Percentiles rank a stretch among this genome's conserved stretches.
Evolutionary conservation across 176 grass and related monocot species (phyloP).

Genomic region (bread wheat (Triticum aestivum)): IWGSC_CS_RefSeq_v2.1 NC_057805.1:122467377-122467876

Average conservation of each 20-base stretch:
- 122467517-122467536: conserved; percentile 22
- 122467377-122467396: too few relatives aligned
- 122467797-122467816: conserved; percentile 32
- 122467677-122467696: conserved; percentile 33
- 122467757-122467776: conserved; percentile 45
- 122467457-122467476: background rate
- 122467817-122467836: conserved; percentile 38
- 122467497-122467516: conserved; percentile 30
- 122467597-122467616: conserved; percentile 50
- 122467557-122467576: conserved; percentile 46
- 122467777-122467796: conserved; percentile 41
- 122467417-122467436: conserved; percentile 1
- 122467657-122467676: conserved; percentile 24
- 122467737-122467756: conserved; percentile 34
- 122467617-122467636: conserved; percentile 41
- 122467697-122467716: conserved; percentile 34
- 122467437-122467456: conserved; percentile 16
- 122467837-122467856: conserved; percentile 39
- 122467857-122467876: conserved; percentile 40
- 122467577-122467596: conserved; percentile 48
- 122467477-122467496: background rate
- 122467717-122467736: conserved; percentile 50
- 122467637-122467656: conserved; percentile 47
- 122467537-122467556: conserved; percentile 28
- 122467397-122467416: too few relatives aligned